phyloP scores from a whole-genome alignment of 441 rosid genomes.

The Mallotus repandus region DNA sequence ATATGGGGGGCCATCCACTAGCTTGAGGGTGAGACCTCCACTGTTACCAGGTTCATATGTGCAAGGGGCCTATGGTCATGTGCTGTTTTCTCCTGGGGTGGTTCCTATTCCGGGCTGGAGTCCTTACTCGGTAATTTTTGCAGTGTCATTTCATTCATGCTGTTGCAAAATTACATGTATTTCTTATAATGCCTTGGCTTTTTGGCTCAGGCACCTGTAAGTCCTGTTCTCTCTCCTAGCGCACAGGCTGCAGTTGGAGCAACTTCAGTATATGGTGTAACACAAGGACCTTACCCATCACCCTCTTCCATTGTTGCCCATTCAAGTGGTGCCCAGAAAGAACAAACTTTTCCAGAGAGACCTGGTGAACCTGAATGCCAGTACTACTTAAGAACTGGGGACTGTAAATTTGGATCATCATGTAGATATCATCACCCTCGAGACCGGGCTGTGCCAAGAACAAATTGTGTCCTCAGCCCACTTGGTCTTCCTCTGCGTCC shows the following conservation, averaged over 20 bases:
- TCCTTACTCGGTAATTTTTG: conserved; percentile 75
- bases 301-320: conserved; percentile 47
- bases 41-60: conserved; percentile 71
- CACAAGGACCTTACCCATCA: conserved; percentile 63
- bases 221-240: conserved; percentile 86
- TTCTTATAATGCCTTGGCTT: conserved; percentile 22
- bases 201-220: conserved; percentile 75
- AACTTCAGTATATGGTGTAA: conserved; percentile 70
- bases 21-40: conserved; percentile 74
- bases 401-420: conserved; percentile 88
- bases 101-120: conserved; percentile 84
- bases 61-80: conserved; percentile 81
- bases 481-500: conserved; percentile 86
- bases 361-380: conserved; percentile 89
- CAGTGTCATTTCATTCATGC: conserved; percentile 3
- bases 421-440: conserved; percentile 89
- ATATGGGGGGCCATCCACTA: conserved; percentile 60
- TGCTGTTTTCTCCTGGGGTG: conserved; percentile 71
- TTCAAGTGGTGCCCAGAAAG: conserved; percentile 50
- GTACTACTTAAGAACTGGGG: conserved; percentile 79
- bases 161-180: conserved; percentile 13
- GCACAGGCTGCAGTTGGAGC: conserved; percentile 82
- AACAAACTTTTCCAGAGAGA: conserved; percentile 80
- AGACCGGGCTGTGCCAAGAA: conserved; percentile 54
- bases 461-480: conserved; percentile 64